Evolutionary conservation across 768 basidiomycete genomes (phyloP).

Genomic region (Rhizopogon salebrosus): DNA sequence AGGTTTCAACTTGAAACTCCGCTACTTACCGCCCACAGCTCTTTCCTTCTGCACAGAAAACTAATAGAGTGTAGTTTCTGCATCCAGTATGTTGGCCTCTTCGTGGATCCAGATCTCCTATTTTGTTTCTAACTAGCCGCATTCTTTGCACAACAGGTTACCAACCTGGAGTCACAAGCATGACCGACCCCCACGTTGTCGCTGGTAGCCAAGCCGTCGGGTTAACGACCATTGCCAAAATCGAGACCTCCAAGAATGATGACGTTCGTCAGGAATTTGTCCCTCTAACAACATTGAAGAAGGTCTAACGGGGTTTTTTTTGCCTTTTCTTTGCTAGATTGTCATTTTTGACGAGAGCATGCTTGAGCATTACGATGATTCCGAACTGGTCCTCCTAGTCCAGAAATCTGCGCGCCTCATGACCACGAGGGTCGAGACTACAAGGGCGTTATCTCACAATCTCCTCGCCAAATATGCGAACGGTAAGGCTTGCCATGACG

Average conservation of each 20-base stretch:
- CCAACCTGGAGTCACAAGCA: neutral
- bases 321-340: neutral
- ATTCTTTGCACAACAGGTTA: too few relatives aligned
- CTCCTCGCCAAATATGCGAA: neutral
- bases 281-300: neutral
- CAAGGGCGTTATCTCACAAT: neutral
- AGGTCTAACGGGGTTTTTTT: neutral
- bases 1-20: too few relatives aligned
- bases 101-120: too few relatives aligned
- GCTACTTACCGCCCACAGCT: too few relatives aligned
- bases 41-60: too few relatives aligned
- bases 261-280: neutral
- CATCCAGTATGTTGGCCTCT: too few relatives aligned
- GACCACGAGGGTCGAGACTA: neutral
- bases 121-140: too few relatives aligned
- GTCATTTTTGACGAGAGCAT: neutral
- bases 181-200: neutral
- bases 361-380: too few relatives aligned
- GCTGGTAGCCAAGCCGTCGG: neutral
- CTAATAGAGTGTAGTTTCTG: too few relatives aligned
- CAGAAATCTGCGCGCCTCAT: neutral
- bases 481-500: neutral
- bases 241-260: neutral
- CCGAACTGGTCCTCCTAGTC: too few relatives aligned
- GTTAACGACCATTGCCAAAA: too few relatives aligned